Percentiles rank a stretch among this genome's conserved stretches.
Conservation (phyloP, 2,329 filamentous ascomycete genomes). For the Catunica adiposa region DNA sequence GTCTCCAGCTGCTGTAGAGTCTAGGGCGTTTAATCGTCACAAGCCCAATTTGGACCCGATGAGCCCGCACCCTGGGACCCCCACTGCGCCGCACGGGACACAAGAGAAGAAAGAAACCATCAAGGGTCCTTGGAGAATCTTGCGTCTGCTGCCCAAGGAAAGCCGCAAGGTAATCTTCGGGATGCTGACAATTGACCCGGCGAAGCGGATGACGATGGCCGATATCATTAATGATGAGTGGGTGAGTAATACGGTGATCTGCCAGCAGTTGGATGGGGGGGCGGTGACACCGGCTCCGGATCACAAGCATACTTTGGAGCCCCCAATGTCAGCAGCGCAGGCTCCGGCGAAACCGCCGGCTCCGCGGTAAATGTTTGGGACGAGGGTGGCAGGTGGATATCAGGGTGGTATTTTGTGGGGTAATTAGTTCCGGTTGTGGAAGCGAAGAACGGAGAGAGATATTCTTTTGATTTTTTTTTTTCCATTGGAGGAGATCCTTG, state of each 20-base stretch:
- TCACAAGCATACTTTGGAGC: conserved; percentile 75
- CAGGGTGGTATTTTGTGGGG: not conserved
- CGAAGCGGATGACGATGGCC: conserved; percentile 63
- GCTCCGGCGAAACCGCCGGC: conserved; percentile 6
- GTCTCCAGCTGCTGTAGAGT: conserved; percentile 5
- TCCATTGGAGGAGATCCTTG: too few relatives aligned
- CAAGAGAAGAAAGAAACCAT: conserved; percentile 57
- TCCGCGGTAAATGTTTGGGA: not conserved
- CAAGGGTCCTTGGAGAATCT: conserved; percentile 77
- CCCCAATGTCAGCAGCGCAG: conserved; percentile 32
- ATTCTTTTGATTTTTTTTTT: too few relatives aligned
- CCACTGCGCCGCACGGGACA: not conserved
- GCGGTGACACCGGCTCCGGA: conserved; percentile 54
- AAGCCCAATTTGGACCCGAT: conserved; percentile 9
- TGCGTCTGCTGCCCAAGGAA: conserved; percentile 75
- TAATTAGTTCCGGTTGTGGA: not conserved
- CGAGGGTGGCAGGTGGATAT: not conserved
- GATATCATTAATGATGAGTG: conserved; percentile 81
- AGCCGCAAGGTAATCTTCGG: conserved; percentile 75
- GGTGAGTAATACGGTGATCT: conserved; percentile 74
- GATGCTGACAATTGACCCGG: conserved; percentile 83
- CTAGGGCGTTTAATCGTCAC: not conserved
- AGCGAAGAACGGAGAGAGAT: too few relatives aligned
- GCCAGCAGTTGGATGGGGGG: conserved; percentile 57
- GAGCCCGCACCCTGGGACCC: conserved; percentile 11